Evolutionary conservation across 768 basidiomycete species (phyloP).

Genomic region (Filobasidium wieringae): DNA sequence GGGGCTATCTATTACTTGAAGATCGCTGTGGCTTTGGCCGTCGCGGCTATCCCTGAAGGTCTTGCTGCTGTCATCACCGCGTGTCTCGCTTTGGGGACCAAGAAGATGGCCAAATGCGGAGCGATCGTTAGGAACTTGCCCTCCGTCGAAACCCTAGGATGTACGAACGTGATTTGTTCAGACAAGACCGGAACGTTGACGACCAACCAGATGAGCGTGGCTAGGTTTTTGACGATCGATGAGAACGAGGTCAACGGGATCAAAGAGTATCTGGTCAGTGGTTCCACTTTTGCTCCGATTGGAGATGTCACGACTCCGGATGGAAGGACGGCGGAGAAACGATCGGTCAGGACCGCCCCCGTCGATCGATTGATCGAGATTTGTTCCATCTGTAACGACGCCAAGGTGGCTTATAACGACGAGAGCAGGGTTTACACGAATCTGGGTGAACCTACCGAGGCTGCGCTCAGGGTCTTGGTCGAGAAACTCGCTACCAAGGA

Average conservation of each 20-base stretch:
- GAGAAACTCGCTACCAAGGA: conserved; percentile 83
- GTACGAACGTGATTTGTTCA: conserved; percentile 96
- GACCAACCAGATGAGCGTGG: conserved; percentile 95
- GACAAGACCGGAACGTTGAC: conserved; percentile 90
- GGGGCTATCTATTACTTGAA: conserved; percentile 99
- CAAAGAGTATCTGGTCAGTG: conserved; percentile 70
- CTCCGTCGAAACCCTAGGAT: conserved; percentile 91
- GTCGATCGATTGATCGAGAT: conserved; percentile 63
- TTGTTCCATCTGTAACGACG: conserved; percentile 84
- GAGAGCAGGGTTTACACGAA: conserved; percentile 62
- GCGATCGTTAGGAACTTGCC: conserved; percentile 94
- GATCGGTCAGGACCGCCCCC: conserved; percentile 27
- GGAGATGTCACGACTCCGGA: conserved; percentile 60
- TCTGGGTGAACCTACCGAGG: conserved; percentile 94
- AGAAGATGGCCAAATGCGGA: conserved; percentile 99
- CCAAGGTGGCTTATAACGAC: conserved; percentile 70
- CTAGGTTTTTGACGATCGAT: conserved; percentile 65
- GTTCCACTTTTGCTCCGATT: conserved; percentile 78
- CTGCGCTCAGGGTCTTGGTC: conserved; percentile 82
- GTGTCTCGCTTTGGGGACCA: conserved; percentile 88
- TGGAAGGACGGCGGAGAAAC: conserved; percentile 55
- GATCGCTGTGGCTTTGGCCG: conserved; percentile 96
- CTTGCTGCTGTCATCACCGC: conserved; percentile 97
- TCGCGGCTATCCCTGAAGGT: conserved; percentile 96
- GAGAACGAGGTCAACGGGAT: conserved; percentile 45